A percentile compares a stretch with the other conserved stretches of the same genome.
phyloP scores from a whole-genome alignment of 2,329 filamentous ascomycete genomes.

The Aspergillus hiratsukae region DNA sequence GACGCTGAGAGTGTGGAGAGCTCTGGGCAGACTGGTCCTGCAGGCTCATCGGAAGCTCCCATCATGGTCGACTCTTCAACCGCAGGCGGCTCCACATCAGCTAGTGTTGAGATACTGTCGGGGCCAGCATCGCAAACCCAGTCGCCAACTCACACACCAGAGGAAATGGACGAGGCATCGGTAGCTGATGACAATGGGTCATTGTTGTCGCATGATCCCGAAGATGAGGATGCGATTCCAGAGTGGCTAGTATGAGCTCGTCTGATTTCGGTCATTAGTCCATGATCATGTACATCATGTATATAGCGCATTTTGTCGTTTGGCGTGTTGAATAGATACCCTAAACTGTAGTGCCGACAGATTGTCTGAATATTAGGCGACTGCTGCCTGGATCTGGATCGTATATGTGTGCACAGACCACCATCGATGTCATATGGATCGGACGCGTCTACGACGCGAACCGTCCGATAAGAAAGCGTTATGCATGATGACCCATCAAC shows the following conservation, averaged over 20 bases:
- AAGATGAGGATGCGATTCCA: constrained; percentile 62
- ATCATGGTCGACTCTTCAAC: constrained; percentile 24
- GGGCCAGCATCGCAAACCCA: constrained; percentile 11
- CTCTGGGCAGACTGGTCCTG: not conserved
- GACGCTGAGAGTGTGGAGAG: not conserved
- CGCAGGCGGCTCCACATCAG: constrained; percentile 18
- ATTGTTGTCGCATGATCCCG: constrained; percentile 57
- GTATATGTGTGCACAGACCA: constrained; percentile 1
- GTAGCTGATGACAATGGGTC: constrained; percentile 46
- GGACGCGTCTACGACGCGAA: constrained; percentile 1
- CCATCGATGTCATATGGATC: not conserved
- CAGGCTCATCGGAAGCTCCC: constrained; percentile 20
- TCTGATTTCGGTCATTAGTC: not conserved
- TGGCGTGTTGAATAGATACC: not conserved
- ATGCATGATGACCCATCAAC: not conserved
- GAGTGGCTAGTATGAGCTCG: constrained; percentile 53
- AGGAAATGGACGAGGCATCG: constrained; percentile 19
- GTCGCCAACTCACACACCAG: constrained; percentile 9
- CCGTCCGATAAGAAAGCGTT: constrained; percentile 1
- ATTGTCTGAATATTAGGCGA: not conserved
- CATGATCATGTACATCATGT: not conserved
- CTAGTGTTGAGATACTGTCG: constrained; percentile 24
- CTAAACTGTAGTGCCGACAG: not conserved
- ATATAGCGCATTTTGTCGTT: not conserved
- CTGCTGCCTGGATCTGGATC: not conserved